Conservation (phyloP, 1,284 basidiomycete species). For the Ustilago shanxiensis region DNA sequence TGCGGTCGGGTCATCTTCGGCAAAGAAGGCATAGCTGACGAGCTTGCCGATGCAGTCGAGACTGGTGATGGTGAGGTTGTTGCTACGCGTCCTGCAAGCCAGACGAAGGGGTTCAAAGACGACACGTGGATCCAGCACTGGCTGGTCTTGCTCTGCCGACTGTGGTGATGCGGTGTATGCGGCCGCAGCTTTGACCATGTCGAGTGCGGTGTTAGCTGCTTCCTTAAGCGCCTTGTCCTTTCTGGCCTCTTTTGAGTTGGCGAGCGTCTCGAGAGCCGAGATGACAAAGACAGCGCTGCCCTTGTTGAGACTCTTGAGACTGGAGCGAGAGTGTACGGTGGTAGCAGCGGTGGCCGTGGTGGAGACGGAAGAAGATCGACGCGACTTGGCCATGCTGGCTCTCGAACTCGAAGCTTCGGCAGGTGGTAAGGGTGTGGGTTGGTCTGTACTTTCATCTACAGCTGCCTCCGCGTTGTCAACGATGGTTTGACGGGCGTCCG, state of each 20-base stretch:
- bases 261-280: conserved; percentile 64
- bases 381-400: conserved; percentile 35
- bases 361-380: conserved; percentile 49
- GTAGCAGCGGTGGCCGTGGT: conserved; percentile 47
- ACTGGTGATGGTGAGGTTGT: conserved; percentile 61
- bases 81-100: conserved; percentile 63
- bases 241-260: conserved; percentile 62
- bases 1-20: conserved; percentile 58
- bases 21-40: conserved; percentile 69
- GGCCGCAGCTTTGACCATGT: conserved; percentile 65
- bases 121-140: conserved; percentile 64
- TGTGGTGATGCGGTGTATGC: conserved; percentile 29
- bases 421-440: conserved; percentile 7
- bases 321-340: conserved; percentile 54
- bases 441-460: conserved; percentile 4
- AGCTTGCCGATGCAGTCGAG: conserved; percentile 69
- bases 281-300: conserved; percentile 67
- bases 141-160: conserved; percentile 28
- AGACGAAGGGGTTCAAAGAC: conserved; percentile 68
- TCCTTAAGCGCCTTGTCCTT: conserved; percentile 65
- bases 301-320: conserved; percentile 57
- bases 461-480: conserved; percentile 9
- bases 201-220: conserved; percentile 57
- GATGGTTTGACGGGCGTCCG: conserved; percentile 17
- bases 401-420: conserved; percentile 30